Percentiles rank a stretch among this genome's conserved stretches.
Evolutionary conservation across 2,329 filamentous ascomycete genomes (phyloP).

Genomic region (Fusarium temperatum): DNA sequence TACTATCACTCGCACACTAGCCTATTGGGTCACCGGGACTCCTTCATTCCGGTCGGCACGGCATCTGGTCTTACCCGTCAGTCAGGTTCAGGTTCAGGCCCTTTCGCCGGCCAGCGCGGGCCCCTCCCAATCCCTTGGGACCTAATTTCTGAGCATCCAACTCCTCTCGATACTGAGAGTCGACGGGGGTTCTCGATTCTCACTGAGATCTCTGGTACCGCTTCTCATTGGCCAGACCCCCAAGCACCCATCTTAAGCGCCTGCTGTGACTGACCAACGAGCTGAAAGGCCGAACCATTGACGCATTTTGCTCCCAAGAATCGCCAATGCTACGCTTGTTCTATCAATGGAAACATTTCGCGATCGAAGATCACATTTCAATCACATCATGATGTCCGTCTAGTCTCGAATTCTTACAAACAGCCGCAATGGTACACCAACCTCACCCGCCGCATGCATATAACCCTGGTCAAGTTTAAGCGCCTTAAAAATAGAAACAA

Average conservation of each 20-base stretch:
- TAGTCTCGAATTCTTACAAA: constrained; percentile 13
- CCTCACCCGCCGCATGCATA: constrained; percentile 13
- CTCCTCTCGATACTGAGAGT: constrained; percentile 2
- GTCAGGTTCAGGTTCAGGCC: background rate
- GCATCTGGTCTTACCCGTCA: constrained; percentile 8
- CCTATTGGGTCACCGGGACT: constrained; percentile 13
- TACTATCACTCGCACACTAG: background rate
- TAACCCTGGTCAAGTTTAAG: constrained; percentile 29
- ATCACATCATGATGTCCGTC: constrained; percentile 9
- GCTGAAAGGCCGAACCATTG: background rate
- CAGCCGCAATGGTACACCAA: constrained; percentile 17
- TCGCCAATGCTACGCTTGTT: background rate
- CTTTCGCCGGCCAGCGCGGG: constrained; percentile 18
- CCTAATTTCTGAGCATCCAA: constrained; percentile 29
- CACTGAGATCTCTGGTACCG: constrained; percentile 40
- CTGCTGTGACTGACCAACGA: background rate
- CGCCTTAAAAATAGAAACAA: constrained; percentile 41
- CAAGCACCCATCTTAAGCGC: background rate
- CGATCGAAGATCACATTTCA: constrained; percentile 1
- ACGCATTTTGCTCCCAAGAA: background rate
- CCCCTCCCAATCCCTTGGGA: constrained; percentile 31
- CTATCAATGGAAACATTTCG: background rate
- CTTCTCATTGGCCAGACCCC: constrained; percentile 25
- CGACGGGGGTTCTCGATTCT: constrained; percentile 27
- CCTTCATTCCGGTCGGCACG: constrained; percentile 19